Conservation (phyloP, 1,139 yeast species). For the Magnusiomyces tetraspermus region DNA sequence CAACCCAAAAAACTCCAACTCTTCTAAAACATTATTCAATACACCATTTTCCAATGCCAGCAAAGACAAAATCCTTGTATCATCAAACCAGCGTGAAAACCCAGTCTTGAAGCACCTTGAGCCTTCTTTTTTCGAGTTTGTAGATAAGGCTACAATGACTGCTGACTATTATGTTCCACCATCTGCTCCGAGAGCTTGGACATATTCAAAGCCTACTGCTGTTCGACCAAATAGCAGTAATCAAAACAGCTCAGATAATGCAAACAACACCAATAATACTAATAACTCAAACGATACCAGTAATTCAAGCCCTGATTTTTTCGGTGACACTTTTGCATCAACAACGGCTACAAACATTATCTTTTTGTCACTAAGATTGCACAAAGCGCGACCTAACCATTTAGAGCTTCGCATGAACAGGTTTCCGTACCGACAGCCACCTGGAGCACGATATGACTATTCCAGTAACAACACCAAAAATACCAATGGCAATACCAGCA, state of each 20-base stretch:
- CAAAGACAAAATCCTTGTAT: slow-evolving; percentile 31
- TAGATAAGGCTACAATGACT: slow-evolving; percentile 39
- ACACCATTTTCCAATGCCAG: background rate
- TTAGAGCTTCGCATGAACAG: slow-evolving; percentile 61
- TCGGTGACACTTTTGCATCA: slow-evolving; percentile 41
- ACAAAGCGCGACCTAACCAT: slow-evolving; percentile 81
- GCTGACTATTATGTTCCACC: slow-evolving; percentile 35
- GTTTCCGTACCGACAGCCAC: slow-evolving; percentile 33
- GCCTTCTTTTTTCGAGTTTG: background rate
- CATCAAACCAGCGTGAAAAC: slow-evolving; percentile 50
- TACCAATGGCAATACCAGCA: no score
- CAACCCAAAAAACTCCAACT: no score
- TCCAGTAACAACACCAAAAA: no score
- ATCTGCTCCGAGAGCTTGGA: background rate
- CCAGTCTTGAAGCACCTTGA: slow-evolving; percentile 44
- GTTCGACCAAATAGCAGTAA: background rate
- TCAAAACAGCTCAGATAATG: no score
- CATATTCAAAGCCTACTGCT: background rate
- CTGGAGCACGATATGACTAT: slow-evolving; percentile 22
- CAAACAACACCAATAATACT: background rate
- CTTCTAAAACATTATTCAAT: no score
- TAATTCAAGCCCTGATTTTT: background rate
- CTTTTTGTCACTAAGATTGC: slow-evolving; percentile 68
- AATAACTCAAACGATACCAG: background rate
- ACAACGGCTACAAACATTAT: slow-evolving; percentile 50